Conservation (phyloP, 2,329 filamentous ascomycete species). For the Botrytis deweyae region DNA sequence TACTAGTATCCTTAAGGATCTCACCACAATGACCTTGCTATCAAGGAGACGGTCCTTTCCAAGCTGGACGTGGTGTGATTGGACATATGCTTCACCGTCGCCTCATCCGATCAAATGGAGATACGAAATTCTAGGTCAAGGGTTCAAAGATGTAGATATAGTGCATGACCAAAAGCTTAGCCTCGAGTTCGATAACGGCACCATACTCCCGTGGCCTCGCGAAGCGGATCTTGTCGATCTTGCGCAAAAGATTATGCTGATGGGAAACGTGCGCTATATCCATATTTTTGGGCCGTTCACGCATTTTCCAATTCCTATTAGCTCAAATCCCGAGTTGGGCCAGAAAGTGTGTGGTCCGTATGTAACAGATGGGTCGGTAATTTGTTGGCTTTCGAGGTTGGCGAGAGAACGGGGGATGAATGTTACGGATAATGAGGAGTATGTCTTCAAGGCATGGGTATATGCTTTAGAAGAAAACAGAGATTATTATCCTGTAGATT, state of each 20-base stretch:
- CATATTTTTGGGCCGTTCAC: not conserved
- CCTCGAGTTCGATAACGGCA: not conserved
- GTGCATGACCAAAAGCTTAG: accelerated
- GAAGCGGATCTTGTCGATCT: not conserved
- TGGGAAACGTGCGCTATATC: accelerated
- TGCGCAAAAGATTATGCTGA: not conserved
- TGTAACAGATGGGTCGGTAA: accelerated
- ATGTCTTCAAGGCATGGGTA: not conserved
- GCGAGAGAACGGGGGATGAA: not conserved
- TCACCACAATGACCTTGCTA: no score
- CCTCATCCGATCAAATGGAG: accelerated
- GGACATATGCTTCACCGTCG: not conserved
- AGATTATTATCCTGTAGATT: no score
- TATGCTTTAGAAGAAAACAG: accelerated
- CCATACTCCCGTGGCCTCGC: not conserved
- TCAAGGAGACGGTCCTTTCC: not conserved
- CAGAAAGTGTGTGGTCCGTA: not conserved
- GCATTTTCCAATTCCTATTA: accelerated
- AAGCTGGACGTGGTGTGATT: not conserved
- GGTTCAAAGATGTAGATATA: not conserved
- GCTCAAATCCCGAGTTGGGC: accelerated
- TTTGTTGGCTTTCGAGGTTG: not conserved
- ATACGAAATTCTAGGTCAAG: accelerated
- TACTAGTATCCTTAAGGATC: no score
- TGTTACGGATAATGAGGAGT: not conserved